Evolutionary conservation across 2,329 filamentous ascomycete species (phyloP).

Genomic region (Scedosporium minutisporum): DNA sequence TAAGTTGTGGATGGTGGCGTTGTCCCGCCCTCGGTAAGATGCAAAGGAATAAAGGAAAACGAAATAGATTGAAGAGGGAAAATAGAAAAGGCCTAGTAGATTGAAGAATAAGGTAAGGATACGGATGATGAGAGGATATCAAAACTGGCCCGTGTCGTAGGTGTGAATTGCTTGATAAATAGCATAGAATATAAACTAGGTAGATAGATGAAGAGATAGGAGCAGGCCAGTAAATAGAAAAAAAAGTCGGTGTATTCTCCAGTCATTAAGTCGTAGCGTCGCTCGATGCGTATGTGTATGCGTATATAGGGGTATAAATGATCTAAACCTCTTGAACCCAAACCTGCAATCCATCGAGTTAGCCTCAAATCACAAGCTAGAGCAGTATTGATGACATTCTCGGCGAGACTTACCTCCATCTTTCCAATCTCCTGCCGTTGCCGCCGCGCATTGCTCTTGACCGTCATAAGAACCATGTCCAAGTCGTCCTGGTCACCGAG

Average conservation of each 20-base stretch:
- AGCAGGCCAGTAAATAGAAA: neutral
- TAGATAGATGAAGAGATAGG: neutral
- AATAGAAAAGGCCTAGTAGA: neutral
- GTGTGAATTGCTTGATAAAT: neutral
- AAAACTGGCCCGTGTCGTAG: neutral
- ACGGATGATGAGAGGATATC: neutral
- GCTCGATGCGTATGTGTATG: slow-evolving; percentile 3
- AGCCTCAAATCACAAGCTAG: slow-evolving; percentile 9
- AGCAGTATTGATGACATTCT: slow-evolving; percentile 6
- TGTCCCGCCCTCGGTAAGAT: neutral
- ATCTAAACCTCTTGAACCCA: slow-evolving; percentile 39
- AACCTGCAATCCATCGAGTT: slow-evolving; percentile 27
- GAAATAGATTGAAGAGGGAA: neutral
- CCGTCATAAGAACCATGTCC: slow-evolving; percentile 70
- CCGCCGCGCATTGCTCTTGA: slow-evolving; percentile 58
- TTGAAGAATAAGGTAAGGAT: neutral
- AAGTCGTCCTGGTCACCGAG: slow-evolving; percentile 95
- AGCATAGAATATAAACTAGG: neutral
- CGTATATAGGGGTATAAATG: slow-evolving; percentile 3
- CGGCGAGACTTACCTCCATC: slow-evolving; percentile 67
- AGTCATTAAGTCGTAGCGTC: slow-evolving; percentile 5
- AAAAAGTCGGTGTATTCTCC: neutral
- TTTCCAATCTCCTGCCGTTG: slow-evolving; percentile 78
- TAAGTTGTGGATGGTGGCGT: neutral
- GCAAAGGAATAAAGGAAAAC: neutral